These are phyloP conservation scores for Lepidium didymum DNA, from an alignment of 345 rosid genomes.

Conservation along the genomic window DNA sequence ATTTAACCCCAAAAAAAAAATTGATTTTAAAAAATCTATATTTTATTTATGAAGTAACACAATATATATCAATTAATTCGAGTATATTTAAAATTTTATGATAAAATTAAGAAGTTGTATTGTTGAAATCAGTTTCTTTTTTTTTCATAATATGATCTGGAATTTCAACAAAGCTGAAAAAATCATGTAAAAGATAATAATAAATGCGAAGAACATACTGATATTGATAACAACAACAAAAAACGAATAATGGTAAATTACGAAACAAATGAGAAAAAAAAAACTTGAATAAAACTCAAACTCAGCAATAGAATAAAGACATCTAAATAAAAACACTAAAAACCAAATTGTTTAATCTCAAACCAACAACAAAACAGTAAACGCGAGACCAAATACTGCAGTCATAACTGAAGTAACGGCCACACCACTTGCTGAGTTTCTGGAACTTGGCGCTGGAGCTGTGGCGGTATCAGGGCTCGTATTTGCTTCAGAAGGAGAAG, in stretches of 20 bases:
- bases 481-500: slow-evolving; percentile 12
- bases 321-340: background rate
- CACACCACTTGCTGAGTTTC: slow-evolving; percentile 4
- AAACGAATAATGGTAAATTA: background rate
- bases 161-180: too few relatives aligned
- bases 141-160: too few relatives aligned
- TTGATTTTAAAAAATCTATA: too few relatives aligned
- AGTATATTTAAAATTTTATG: too few relatives aligned
- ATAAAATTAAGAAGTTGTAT: too few relatives aligned
- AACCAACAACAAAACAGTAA: slow-evolving; percentile 4
- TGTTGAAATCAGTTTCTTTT: too few relatives aligned
- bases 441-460: slow-evolving; percentile 18
- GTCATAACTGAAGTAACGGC: slow-evolving; percentile 10
- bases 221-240: background rate
- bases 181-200: background rate
- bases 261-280: background rate
- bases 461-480: background rate
- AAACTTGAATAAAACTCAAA: background rate
- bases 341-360: background rate
- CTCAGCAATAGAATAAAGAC: background rate
- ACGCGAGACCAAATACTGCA: background rate
- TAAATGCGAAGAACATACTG: background rate
- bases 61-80: too few relatives aligned
- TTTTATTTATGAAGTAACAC: too few relatives aligned
- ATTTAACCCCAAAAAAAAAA: too few relatives aligned